Evolutionary conservation across 345 rosid species (phyloP), one percentile per base, ranked within the genome.

Genomic region (Sonneratia caseolaris): DNA sequence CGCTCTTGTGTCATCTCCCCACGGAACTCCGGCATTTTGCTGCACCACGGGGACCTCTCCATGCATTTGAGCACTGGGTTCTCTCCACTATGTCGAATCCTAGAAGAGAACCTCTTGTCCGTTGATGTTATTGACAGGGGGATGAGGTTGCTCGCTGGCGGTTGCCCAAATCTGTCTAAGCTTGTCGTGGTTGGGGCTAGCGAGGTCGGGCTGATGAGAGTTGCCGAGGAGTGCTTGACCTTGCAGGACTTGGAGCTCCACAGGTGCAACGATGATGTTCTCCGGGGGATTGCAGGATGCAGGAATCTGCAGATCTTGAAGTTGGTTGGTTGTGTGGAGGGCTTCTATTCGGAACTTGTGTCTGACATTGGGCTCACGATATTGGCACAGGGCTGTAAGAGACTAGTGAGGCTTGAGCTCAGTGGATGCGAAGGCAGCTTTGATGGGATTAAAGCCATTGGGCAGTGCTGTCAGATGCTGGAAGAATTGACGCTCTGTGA

Each of bases 401-500:
- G 97, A 74, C 74, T 96, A 56, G 93, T 92, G 81, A 92, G 85
- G 95, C 89, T 96, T 62, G 98, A 96, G 84, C 88, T 92, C 8
- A 77, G 79, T 69, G 91, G 98, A 42, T 92, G 99, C 47, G 89
- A 86, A 74, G 99, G 99, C 64, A 92, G 98, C 56, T 92, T 86
- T 35, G 96, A 89, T 72, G 99, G 98, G 84, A 84, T 92, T 57
- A 96, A 91, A 69, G 99, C 97, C 7, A 86, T 96, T 3, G 99
- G 97, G 7, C 89, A 88, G 75, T 92, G 98, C 68, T 96, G 99
- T 73, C 93, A 87, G 73, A 91, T 96, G 99, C 89, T 92, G 3
- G 99, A 92, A 82, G 98, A 96, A 65, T 80, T 96, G 77, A 82
- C 88, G 22, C 70, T 96, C 69, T 80, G 75, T 74, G 91, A 92